Percentiles rank a stretch among this genome's conserved stretches.
These are phyloP conservation scores for Paecilomyces dactylethromorphus DNA, from an alignment of 2,329 filamentous ascomycete species.

Conservation along the genomic window DNA sequence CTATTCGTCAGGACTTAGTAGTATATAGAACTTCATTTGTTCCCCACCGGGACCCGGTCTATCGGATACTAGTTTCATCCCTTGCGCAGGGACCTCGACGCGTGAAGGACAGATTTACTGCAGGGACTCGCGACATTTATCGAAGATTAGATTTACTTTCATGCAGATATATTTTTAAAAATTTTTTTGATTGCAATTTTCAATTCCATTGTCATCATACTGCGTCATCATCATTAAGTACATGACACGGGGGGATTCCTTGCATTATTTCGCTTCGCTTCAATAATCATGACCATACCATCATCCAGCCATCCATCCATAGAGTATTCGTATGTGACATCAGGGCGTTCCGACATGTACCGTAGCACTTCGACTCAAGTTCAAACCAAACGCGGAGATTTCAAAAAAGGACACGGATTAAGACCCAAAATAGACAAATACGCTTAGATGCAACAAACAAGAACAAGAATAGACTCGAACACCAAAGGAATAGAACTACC, in stretches of 20 bases:
- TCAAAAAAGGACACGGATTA: neutral
- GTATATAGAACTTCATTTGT: no score
- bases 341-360: neutral
- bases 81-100: neutral
- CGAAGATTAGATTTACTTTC: neutral
- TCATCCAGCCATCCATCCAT: neutral
- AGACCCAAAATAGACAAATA: neutral
- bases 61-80: conserved; percentile 1
- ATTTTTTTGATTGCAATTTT: neutral
- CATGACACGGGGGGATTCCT: neutral
- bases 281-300: neutral
- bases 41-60: neutral
- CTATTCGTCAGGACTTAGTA: no score
- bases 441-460: neutral
- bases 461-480: neutral
- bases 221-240: neutral
- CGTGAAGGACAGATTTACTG: neutral
- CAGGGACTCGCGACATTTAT: neutral
- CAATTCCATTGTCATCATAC: neutral
- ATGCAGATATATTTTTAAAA: no score
- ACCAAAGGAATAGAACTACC: neutral
- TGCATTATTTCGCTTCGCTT: neutral
- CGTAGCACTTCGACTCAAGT: neutral
- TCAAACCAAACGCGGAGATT: neutral
- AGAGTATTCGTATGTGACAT: neutral